phyloP scores from a whole-genome alignment of 2,329 filamentous ascomycete genomes.

The Colletotrichum australisinense region DNA sequence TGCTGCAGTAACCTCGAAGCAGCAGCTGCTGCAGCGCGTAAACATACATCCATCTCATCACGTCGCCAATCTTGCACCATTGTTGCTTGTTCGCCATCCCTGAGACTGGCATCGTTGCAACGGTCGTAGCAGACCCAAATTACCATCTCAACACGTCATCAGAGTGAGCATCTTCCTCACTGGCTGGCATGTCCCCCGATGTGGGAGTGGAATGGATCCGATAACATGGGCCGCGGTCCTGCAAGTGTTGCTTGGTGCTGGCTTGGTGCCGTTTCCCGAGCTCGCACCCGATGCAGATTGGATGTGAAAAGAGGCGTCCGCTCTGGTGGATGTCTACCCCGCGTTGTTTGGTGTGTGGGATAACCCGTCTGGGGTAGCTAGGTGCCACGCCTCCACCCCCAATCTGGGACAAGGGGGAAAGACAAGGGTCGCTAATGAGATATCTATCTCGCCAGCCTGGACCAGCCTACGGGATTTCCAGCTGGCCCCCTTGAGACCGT shows the following conservation, averaged over 20 bases:
- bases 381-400: conserved; percentile 5
- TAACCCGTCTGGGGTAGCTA: conserved; percentile 20
- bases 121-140: conserved; percentile 4
- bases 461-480: neutral
- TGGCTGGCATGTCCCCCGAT: conserved; percentile 1
- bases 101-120: conserved; percentile 10
- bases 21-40: neutral
- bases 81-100: neutral
- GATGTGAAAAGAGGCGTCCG: conserved; percentile 5
- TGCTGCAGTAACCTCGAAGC: neutral
- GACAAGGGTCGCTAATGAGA: neutral
- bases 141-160: conserved; percentile 19
- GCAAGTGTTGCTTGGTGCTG: neutral
- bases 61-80: neutral
- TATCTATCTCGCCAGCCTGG: conserved; percentile 7
- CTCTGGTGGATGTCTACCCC: conserved; percentile 28
- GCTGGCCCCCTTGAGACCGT: neutral
- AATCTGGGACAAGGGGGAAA: neutral
- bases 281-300: conserved; percentile 16
- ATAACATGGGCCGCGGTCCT: neutral
- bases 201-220: conserved; percentile 9
- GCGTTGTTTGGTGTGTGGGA: conserved; percentile 17
- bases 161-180: neutral
- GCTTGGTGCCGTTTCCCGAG: conserved; percentile 5
- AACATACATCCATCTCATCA: conserved; percentile 14